Evolutionary conservation across 495 filamentous ascomycete species (phyloP), one percentile per base, ranked within the genome.

Genomic region (Xylona heveae): DNA sequence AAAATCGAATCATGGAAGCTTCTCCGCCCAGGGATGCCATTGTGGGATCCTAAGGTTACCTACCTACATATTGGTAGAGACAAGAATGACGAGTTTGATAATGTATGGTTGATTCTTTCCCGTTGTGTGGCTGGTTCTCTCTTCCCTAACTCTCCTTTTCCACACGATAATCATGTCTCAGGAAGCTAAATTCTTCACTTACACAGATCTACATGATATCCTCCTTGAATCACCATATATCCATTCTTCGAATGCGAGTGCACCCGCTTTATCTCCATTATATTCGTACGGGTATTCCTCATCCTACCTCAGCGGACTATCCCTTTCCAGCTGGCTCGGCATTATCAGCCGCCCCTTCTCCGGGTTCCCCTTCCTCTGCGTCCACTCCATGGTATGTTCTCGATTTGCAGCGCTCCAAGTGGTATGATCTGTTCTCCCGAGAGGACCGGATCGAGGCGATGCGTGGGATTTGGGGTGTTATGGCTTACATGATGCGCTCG

Each of bases 151-250:
- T 17, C 9, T 12, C n/a, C 10, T 25, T 23, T 39, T 22, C 40
- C 17, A 14, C 7, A 14, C n/a, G 8, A 2, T 12, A 3, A 20
- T 22, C 14, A 37, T 7, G 19, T 15, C 28, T 8, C 14, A 28
- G 14, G 19, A 37, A 41, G 27, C n/a, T 9, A 27, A 15, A 28
- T 24, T 8, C 18, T 24, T 39, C 4, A 40, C 36, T 20, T 12
- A 12, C 16, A 26, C 60, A 93, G 62, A 64, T 91, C 24, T 93
- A 81, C 52, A 66, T 93, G 43, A 43, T 91, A 30, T 82, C 75
- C 28, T 66, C 71, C 3, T 54, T 93, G 31, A 80, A 83, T 49
- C 81, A 90, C 48, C 83, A 93, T 38, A 50, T 91, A 24, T 66
- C 66, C 33, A 65, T 93, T 29, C 42, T 90, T 26, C 64, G 78